A percentile compares a stretch with the other conserved stretches of the same genome.
Evolutionary conservation across 129 eudicot genomes (phyloP).

Genomic region (Tagetes patula): DNA sequence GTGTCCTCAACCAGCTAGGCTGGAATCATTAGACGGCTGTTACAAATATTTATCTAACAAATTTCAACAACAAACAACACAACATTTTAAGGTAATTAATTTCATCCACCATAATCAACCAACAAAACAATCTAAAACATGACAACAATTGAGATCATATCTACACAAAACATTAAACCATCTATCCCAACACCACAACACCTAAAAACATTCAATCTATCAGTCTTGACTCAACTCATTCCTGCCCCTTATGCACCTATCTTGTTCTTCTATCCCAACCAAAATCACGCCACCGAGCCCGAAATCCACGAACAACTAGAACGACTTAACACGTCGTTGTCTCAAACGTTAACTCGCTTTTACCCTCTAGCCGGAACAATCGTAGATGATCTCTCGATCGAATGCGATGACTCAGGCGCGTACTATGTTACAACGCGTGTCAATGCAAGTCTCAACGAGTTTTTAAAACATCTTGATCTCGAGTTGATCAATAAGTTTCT

Average conservation of each 20-base stretch:
- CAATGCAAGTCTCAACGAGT: neutral
- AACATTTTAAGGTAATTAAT: neutral
- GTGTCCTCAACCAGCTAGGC: too few relatives aligned
- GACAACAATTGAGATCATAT: neutral
- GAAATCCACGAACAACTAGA: neutral
- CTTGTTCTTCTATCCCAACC: constrained; percentile 13
- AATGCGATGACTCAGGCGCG: constrained; percentile 39
- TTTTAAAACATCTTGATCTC: constrained; percentile 18
- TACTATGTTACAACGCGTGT: constrained; percentile 20
- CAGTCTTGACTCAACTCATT: constrained; percentile 26
- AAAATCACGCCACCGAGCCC: neutral
- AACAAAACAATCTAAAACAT: neutral
- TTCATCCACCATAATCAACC: neutral
- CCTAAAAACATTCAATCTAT: constrained; percentile 21
- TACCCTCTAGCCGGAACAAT: constrained; percentile 40
- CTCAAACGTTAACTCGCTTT: constrained; percentile 26
- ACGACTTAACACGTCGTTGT: constrained; percentile 24
- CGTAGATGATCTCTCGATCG: constrained; percentile 19
- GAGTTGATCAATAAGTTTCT: constrained; percentile 22
- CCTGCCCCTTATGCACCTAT: constrained; percentile 23
- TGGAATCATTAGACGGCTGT: neutral
- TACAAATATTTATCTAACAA: neutral
- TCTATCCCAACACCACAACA: constrained; percentile 34
- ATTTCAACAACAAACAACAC: neutral
- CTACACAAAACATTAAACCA: constrained; percentile 25